phyloP scores from a whole-genome alignment of 2,329 filamentous ascomycete genomes.

The Coniochaeta ligniaria region DNA sequence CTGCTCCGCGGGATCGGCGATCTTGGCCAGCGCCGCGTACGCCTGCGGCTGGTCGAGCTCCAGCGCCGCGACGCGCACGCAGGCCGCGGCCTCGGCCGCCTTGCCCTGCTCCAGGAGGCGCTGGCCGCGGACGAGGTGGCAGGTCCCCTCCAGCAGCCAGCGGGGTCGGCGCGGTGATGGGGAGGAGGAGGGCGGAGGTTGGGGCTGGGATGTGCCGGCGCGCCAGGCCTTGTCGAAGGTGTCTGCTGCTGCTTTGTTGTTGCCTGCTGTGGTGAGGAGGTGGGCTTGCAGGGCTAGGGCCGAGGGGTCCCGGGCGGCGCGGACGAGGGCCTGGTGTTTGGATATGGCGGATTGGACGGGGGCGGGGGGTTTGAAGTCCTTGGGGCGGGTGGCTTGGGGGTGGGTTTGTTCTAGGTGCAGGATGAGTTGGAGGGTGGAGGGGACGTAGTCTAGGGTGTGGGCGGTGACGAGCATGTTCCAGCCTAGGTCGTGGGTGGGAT shows the following conservation, averaged over 20 bases:
- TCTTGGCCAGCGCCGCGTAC: constrained; percentile 17
- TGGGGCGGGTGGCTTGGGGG: neutral
- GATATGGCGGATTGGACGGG: constrained; percentile 11
- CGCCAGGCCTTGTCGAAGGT: constrained; percentile 20
- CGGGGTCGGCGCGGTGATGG: constrained; percentile 6
- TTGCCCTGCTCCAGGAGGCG: constrained; percentile 13
- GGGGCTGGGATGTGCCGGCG: neutral
- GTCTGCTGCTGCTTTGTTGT: constrained; percentile 18
- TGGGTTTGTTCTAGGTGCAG: neutral
- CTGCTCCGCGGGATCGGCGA: constrained; percentile 16
- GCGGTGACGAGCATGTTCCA: constrained; percentile 27
- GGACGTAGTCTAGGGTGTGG: constrained; percentile 22
- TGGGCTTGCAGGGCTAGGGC: constrained; percentile 28
- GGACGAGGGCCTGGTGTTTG: constrained; percentile 16
- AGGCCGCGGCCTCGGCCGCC: constrained; percentile 11
- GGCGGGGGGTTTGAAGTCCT: neutral
- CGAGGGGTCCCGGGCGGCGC: constrained; percentile 18
- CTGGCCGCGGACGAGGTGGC: constrained; percentile 20
- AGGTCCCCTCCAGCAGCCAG: constrained; percentile 28
- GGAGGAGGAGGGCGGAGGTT: neutral
- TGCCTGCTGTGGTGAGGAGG: constrained; percentile 11
- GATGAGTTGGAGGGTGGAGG: constrained; percentile 26
- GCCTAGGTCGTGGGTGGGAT: constrained; percentile 13
- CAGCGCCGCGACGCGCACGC: constrained; percentile 18
- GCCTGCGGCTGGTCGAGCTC: constrained; percentile 22